Evolutionary conservation across 805 yeast genomes (phyloP).

Genomic region (Saccharomycopsis schoenii): DNA sequence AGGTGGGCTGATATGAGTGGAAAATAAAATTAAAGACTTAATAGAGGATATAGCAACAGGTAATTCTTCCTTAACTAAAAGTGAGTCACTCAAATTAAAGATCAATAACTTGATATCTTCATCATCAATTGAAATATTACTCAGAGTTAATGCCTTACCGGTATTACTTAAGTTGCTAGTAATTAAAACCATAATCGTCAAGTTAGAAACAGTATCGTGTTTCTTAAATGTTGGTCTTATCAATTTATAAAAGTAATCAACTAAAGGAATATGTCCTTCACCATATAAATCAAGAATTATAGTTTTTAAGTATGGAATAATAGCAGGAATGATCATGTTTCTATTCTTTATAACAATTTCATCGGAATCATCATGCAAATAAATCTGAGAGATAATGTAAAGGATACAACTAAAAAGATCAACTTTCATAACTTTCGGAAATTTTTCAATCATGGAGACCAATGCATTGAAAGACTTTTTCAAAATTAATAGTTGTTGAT

Average conservation of each 20-base stretch:
- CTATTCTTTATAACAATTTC: slow-evolving; percentile 18
- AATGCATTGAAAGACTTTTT: slow-evolving; percentile 42
- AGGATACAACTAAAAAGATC: slow-evolving; percentile 69
- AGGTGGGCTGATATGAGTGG: slow-evolving; percentile 19
- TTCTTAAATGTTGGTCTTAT: slow-evolving; percentile 25
- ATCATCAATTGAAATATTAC: slow-evolving; percentile 25
- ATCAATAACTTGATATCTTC: slow-evolving; percentile 31
- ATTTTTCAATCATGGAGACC: slow-evolving; percentile 50
- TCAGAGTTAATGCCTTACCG: slow-evolving; percentile 25
- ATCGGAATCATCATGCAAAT: slow-evolving; percentile 28
- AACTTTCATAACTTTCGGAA: slow-evolving; percentile 57
- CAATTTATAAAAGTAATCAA: slow-evolving; percentile 30
- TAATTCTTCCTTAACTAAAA: slow-evolving; percentile 29
- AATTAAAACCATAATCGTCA: slow-evolving; percentile 36
- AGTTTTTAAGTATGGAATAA: slow-evolving; percentile 42
- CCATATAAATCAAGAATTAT: slow-evolving; percentile 28
- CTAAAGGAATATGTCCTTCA: slow-evolving; percentile 23
- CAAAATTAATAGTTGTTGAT: slow-evolving; percentile 32
- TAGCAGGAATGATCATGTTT: slow-evolving; percentile 37
- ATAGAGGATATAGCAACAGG: slow-evolving; percentile 50
- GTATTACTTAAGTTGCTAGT: slow-evolving; percentile 24
- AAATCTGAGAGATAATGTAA: slow-evolving; percentile 49
- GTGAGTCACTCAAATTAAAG: slow-evolving; percentile 27
- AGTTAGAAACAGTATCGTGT: slow-evolving; percentile 28
- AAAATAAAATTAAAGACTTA: slow-evolving; percentile 40